phyloP scores from a whole-genome alignment of 306 rosid genomes.

The Pterocarpus santalinus region DNA sequence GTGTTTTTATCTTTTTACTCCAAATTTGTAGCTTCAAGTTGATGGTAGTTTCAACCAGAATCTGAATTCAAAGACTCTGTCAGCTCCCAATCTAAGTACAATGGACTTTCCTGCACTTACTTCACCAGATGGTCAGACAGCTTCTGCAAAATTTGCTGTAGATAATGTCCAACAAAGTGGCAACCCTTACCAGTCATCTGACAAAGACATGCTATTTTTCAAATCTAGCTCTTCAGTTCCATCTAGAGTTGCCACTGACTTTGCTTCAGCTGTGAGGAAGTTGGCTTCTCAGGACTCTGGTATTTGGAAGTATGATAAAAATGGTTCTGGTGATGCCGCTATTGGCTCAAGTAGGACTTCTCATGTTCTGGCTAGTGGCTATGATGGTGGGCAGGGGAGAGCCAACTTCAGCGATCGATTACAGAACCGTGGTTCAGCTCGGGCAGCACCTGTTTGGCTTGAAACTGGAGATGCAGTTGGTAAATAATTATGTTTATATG shows the following conservation, averaged over 20 bases:
- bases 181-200: conserved; percentile 63
- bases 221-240: conserved; percentile 67
- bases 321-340: conserved; percentile 64
- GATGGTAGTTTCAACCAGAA: conserved; percentile 72
- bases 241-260: conserved; percentile 71
- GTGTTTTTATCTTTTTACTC: neutral
- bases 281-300: conserved; percentile 84
- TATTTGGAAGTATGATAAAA: conserved; percentile 74
- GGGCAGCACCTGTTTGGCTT: conserved; percentile 81
- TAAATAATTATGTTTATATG: conserved; percentile 59
- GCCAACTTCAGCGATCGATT: conserved; percentile 63
- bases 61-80: conserved; percentile 65
- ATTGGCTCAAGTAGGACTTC: conserved; percentile 81
- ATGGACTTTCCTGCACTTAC: conserved; percentile 80
- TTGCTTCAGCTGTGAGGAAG: conserved; percentile 83
- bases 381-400: conserved; percentile 65
- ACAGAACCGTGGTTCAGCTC: conserved; percentile 67
- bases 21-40: conserved; percentile 76
- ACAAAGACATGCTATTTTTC: conserved; percentile 71
- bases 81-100: conserved; percentile 70
- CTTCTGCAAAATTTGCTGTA: conserved; percentile 59
- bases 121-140: conserved; percentile 63
- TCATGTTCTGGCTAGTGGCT: conserved; percentile 62
- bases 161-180: conserved; percentile 68
- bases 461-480: conserved; percentile 91